Percentiles rank a stretch among this genome's conserved stretches.
Conservation (phyloP, 257 asterid species). For the Solanum neorickii region DNA sequence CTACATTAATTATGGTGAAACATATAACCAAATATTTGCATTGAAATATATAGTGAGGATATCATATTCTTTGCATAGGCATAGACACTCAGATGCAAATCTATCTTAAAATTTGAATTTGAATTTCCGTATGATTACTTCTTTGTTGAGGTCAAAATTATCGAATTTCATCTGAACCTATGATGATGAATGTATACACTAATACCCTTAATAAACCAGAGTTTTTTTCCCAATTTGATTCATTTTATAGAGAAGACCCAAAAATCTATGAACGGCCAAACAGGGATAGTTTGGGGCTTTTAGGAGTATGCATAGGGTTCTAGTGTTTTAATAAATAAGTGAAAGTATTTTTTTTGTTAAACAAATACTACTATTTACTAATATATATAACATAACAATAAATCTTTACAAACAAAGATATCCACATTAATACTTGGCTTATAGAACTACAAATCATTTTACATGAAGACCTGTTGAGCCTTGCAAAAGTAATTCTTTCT, state of each 20-base stretch:
- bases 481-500: not conserved
- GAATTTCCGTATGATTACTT: not conserved
- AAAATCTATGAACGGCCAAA: not conserved
- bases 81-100: not conserved
- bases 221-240: not conserved
- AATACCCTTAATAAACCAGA: not conserved
- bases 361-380: not conserved
- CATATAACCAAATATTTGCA: not conserved
- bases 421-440: not conserved
- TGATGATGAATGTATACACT: not conserved
- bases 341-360: not conserved
- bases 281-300: not conserved
- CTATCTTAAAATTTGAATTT: not conserved
- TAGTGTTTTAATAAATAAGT: not conserved
- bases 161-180: not conserved
- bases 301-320: not conserved
- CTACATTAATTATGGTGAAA: not conserved
- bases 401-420: not conserved
- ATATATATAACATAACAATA: too few relatives aligned
- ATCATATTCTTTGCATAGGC: not conserved
- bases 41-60: not conserved
- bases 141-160: not conserved
- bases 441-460: not conserved
- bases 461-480: not conserved
- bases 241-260: not conserved